Percentiles rank a stretch among this genome's conserved stretches.
Conservation (phyloP, 352 stramenopile species). For the Plasmopara muralis region DNA sequence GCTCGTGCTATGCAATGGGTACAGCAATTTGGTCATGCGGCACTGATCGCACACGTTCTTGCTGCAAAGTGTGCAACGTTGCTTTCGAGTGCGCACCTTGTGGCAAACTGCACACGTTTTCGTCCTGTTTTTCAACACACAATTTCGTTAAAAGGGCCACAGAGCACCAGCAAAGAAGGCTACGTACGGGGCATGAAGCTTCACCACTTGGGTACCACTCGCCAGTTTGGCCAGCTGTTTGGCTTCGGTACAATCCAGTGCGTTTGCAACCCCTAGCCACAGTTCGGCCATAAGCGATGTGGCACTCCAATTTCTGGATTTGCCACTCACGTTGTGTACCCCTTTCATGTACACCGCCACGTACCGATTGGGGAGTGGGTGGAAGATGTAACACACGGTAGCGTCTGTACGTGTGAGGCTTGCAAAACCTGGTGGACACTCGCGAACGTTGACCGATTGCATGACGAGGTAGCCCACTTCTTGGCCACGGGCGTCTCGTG, state of each 20-base stretch:
- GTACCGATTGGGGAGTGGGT: slow-evolving; percentile 34
- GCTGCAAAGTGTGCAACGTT: slow-evolving; percentile 61
- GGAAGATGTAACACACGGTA: slow-evolving; percentile 63
- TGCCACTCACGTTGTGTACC: slow-evolving; percentile 43
- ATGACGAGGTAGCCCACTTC: slow-evolving; percentile 59
- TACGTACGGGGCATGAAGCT: slow-evolving; percentile 39
- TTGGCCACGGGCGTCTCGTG: slow-evolving; percentile 36
- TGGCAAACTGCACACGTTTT: slow-evolving; percentile 60
- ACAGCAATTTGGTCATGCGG: slow-evolving; percentile 50
- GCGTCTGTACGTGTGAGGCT: slow-evolving; percentile 43
- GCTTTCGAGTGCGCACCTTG: slow-evolving; percentile 36
- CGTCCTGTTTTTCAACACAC: slow-evolving; percentile 11
- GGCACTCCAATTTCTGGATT: slow-evolving; percentile 48
- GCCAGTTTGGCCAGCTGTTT: slow-evolving; percentile 54
- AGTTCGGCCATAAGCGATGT: slow-evolving; percentile 50
- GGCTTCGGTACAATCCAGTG: slow-evolving; percentile 49
- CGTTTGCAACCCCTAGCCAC: slow-evolving; percentile 49
- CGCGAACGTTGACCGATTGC: slow-evolving; percentile 41
- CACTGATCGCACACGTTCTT: slow-evolving; percentile 68
- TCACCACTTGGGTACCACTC: slow-evolving; percentile 43
- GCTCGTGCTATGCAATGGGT: slow-evolving; percentile 37
- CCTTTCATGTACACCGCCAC: slow-evolving; percentile 65
- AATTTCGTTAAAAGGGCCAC: background rate
- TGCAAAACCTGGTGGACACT: slow-evolving; percentile 50
- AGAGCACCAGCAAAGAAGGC: too few relatives aligned